Percentiles rank a stretch among this genome's conserved stretches.
phyloP scores from a whole-genome alignment of 345 rosid species.

The Melaleuca alternifolia region DNA sequence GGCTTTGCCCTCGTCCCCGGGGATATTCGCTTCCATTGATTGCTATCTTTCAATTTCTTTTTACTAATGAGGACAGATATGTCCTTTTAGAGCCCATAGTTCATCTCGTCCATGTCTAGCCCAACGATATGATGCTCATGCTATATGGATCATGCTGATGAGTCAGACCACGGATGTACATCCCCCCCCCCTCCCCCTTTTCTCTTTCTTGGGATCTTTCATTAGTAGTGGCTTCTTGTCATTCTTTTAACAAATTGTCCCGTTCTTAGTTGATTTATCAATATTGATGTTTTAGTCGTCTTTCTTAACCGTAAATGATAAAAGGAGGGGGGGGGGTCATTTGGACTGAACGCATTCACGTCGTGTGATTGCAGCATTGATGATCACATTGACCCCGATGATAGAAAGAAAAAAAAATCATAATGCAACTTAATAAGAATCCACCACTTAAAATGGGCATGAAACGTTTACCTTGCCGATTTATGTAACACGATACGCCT shows the following conservation, averaged over 20 bases:
- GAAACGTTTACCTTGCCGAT: too few relatives aligned
- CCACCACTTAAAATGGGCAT: too few relatives aligned
- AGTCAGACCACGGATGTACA: neutral
- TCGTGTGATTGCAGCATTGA: accelerated
- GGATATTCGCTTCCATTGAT: neutral
- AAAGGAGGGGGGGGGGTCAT: accelerated
- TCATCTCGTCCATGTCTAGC: neutral
- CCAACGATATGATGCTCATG: neutral
- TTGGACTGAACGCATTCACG: accelerated
- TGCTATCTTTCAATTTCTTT: neutral
- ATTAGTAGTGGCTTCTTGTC: neutral
- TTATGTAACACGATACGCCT: too few relatives aligned
- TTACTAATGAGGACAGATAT: neutral
- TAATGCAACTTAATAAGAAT: too few relatives aligned
- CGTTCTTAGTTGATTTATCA: neutral
- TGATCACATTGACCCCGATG: accelerated
- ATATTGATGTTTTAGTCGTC: neutral
- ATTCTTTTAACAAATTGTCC: neutral
- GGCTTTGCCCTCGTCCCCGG: neutral
- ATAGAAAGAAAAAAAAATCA: neutral
- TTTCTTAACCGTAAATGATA: accelerated
- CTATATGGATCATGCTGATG: neutral
- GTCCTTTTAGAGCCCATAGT: accelerated
- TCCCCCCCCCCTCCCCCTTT: neutral
- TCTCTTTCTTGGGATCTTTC: neutral